Percentiles rank a stretch among this genome's conserved stretches.
Evolutionary conservation across 805 yeast genomes (phyloP).

Genomic region (Candida suzukii): DNA sequence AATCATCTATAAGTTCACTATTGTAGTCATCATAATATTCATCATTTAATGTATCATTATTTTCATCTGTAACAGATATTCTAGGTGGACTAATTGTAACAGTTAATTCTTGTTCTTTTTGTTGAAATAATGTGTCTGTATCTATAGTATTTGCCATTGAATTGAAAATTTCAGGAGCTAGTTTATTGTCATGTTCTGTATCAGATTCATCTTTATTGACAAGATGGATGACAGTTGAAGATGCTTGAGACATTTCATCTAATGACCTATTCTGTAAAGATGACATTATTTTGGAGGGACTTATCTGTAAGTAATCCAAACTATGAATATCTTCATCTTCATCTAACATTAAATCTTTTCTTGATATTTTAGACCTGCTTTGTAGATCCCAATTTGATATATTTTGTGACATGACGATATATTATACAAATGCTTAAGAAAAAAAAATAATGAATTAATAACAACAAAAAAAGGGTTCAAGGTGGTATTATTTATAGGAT

Average conservation of each 20-base stretch:
- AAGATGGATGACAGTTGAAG: neutral
- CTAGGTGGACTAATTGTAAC: too few species aligned
- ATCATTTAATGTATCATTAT: neutral
- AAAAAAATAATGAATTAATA: too few species aligned
- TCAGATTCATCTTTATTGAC: neutral
- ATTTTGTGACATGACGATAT: neutral
- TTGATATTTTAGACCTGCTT: neutral
- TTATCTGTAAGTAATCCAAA: neutral
- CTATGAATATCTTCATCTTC: neutral
- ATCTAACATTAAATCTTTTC: neutral
- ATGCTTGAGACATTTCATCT: neutral
- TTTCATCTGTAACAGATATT: neutral
- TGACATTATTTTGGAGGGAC: neutral
- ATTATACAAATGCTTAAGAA: too few species aligned
- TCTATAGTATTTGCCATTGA: neutral
- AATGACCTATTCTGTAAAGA: neutral
- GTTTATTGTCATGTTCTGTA: neutral
- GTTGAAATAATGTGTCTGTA: neutral
- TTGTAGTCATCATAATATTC: conserved; percentile 19
- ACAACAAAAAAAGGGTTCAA: too few species aligned
- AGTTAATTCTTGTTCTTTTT: neutral
- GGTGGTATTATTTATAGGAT: too few species aligned
- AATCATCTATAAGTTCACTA: conserved; percentile 29
- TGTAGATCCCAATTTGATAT: neutral
- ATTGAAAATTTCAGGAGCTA: neutral